Conservation (phyloP, 306 rosid species). For the Lotus japonicus region DNA sequence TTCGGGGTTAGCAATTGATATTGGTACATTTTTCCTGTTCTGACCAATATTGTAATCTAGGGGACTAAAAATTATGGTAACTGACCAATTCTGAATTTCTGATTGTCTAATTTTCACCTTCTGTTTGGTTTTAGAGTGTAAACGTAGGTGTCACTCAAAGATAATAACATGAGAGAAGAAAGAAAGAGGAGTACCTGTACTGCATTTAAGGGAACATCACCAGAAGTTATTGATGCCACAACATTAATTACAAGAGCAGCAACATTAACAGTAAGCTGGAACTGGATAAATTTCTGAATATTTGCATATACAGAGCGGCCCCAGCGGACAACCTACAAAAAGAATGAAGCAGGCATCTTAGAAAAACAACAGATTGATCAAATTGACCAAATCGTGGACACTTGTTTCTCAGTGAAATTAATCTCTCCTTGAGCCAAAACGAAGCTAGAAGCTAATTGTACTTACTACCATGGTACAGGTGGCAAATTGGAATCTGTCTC, state of each 20-base stretch:
- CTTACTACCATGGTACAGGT: not conserved
- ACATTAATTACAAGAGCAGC: constrained; percentile 97
- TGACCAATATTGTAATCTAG: not conserved
- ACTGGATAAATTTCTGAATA: constrained; percentile 96
- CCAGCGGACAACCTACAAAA: constrained; percentile 90
- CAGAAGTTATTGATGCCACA: constrained; percentile 80
- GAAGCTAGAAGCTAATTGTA: not conserved
- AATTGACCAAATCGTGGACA: constrained; percentile 11
- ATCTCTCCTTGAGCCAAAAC: constrained; percentile 12
- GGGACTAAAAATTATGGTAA: not conserved
- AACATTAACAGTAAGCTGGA: constrained; percentile 94
- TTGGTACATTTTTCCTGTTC: not conserved
- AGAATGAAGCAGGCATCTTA: constrained; percentile 13
- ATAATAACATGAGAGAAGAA: not conserved
- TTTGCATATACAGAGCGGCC: constrained; percentile 99
- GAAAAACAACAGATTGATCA: constrained; percentile 11
- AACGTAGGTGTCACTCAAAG: not conserved
- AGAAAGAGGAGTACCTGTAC: constrained; percentile 57
- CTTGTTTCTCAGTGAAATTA: constrained; percentile 3
- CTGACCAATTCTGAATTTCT: not conserved
- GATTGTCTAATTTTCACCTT: not conserved
- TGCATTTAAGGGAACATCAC: constrained; percentile 85
- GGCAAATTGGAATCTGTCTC: constrained; percentile 12
- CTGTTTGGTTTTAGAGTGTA: constrained; percentile 10
- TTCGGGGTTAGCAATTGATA: not conserved